Evolutionary conservation across 73 alveolate genomes (phyloP).

Genomic region (Tetrahymena elliotti): DNA sequence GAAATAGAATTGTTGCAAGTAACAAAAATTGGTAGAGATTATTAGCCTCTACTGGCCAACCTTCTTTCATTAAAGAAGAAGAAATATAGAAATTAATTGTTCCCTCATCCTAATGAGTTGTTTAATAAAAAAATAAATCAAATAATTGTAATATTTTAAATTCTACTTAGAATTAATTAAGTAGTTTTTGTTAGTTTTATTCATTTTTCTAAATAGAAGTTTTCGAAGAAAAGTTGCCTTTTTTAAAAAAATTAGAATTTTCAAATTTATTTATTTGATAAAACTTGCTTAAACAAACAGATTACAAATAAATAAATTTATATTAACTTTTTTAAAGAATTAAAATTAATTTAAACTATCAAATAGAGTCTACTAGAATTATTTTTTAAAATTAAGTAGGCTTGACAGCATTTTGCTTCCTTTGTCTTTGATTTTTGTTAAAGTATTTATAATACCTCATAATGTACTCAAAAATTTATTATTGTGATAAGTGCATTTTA

Average conservation of each 20-base stretch:
- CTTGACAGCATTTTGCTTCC: neutral
- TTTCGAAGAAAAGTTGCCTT: neutral
- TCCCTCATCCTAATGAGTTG: neutral
- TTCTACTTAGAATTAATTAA: neutral
- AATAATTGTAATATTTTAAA: no score
- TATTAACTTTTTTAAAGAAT: neutral
- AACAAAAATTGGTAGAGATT: conserved; percentile 75
- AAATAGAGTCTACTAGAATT: neutral
- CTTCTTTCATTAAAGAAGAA: conserved; percentile 50
- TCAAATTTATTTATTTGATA: no score
- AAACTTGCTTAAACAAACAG: no score
- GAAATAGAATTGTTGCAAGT: conserved; percentile 57
- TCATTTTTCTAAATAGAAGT: neutral
- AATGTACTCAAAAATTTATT: neutral
- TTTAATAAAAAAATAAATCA: no score
- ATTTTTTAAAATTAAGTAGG: neutral
- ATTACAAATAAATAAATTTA: neutral
- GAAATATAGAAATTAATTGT: neutral
- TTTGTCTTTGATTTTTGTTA: neutral
- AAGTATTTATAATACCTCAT: neutral
- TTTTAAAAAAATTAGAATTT: no score
- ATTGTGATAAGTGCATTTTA: neutral
- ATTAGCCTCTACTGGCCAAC: conserved; percentile 88
- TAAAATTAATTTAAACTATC: neutral
- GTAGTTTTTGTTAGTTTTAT: neutral